phyloP scores from a whole-genome alignment of 1,284 basidiomycete species.

The Boletus mariae region DNA sequence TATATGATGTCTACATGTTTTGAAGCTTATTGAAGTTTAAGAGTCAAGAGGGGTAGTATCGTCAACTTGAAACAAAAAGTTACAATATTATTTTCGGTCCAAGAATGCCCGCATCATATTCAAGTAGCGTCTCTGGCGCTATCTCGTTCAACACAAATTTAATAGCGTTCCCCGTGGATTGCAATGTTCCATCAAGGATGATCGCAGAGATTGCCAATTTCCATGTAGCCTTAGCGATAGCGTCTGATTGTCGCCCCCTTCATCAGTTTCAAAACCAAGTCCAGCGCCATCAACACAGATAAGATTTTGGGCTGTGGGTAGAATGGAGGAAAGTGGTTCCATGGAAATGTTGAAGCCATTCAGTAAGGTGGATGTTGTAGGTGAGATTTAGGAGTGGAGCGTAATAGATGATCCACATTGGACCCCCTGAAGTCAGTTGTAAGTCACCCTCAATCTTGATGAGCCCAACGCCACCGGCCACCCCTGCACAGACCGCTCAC shows the following conservation, averaged over 20 bases:
- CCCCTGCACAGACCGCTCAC: slow-evolving; percentile 7
- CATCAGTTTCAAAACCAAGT: background rate
- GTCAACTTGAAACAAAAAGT: too few relatives aligned
- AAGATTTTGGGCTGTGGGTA: slow-evolving; percentile 10
- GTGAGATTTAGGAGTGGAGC: slow-evolving; percentile 6
- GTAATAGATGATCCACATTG: slow-evolving; percentile 11
- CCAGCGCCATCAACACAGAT: background rate
- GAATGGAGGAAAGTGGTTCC: slow-evolving; percentile 13
- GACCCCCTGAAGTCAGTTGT: background rate
- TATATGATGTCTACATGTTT: background rate
- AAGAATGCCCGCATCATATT: too few relatives aligned
- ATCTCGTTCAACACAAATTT: slow-evolving; percentile 11
- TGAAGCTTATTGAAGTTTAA: too few relatives aligned
- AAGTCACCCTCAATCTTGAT: slow-evolving; percentile 5
- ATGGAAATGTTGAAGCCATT: slow-evolving; percentile 19
- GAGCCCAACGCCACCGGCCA: slow-evolving; percentile 2
- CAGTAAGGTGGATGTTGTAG: slow-evolving; percentile 1
- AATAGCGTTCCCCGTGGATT: slow-evolving; percentile 4
- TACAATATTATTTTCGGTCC: too few relatives aligned
- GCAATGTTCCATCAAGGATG: slow-evolving; percentile 11
- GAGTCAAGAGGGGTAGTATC: too few relatives aligned
- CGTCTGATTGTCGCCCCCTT: slow-evolving; percentile 6
- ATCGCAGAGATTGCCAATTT: slow-evolving; percentile 8
- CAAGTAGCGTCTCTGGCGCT: too few relatives aligned
- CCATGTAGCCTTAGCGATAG: background rate